Conservation (phyloP, 2,329 filamentous ascomycete genomes). For the Neofusicoccum kwambonambiense region DNA sequence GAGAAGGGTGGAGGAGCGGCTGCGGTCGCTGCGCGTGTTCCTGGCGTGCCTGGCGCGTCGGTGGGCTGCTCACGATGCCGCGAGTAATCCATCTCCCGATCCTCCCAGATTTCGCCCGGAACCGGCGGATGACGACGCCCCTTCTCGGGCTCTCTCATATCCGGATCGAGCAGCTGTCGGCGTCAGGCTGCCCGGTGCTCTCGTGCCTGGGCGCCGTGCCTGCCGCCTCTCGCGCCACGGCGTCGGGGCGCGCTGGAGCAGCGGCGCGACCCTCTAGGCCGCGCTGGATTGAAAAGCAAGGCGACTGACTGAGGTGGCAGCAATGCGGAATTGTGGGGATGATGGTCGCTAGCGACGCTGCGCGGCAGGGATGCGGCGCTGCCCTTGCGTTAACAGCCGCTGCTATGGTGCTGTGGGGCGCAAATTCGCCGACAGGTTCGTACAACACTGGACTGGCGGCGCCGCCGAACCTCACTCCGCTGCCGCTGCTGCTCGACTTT, state of each 20-base stretch:
- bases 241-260: not conserved
- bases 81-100: conserved; percentile 9
- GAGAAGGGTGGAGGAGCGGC: conserved; percentile 3
- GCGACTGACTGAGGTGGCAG: not conserved
- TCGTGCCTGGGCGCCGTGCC: not conserved
- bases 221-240: not conserved
- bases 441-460: not conserved
- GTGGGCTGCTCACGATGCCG: not conserved
- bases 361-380: conserved; percentile 1
- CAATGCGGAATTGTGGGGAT: conserved; percentile 1
- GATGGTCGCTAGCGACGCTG: not conserved
- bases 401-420: not conserved
- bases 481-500: not conserved
- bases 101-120: not conserved
- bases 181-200: not conserved
- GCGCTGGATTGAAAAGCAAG: conserved; percentile 2
- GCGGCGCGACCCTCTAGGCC: not conserved
- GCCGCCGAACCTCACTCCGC: not conserved
- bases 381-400: not conserved
- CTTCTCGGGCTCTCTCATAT: conserved; percentile 8
- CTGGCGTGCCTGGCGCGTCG: not conserved
- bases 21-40: not conserved
- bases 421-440: conserved; percentile 11
- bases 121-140: conserved; percentile 2
- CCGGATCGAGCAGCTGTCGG: not conserved